Evolutionary conservation across 352 stramenopile genomes (phyloP), one percentile per base, ranked within the genome.

Genomic region (Globisporangium nunn): DNA sequence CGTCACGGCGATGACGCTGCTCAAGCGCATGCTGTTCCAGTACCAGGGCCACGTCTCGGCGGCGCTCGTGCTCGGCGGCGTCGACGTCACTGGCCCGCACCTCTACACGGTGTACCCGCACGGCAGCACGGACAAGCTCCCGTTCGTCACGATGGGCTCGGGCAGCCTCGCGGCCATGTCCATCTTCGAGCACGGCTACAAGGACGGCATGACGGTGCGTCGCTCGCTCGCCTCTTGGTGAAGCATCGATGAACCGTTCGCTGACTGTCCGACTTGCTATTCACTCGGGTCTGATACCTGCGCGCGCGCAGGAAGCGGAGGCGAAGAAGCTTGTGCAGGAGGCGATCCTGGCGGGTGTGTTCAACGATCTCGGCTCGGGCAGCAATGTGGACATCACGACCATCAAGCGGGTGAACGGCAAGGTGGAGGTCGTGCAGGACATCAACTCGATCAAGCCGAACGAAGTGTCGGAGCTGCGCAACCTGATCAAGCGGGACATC

Each of bases 121-220:
- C 77, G 97, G 97, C 68, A 90, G 79, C 61, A 99, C 96, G 44
- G 88, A 96, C 59, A 98, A 98, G 71, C 67, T 99, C 30, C 95
- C 96, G 6, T 99, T 98, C 68, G 96, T 98, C 63, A 99, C 96
- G 35, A 99, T 99, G 96, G 97, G 97, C 50, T 98, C 83, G n/a
- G 97, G 97, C 51, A 97, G 79, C 65, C 72, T 99, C n/a, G 96
- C 96, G 1, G 97, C 97, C 54, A 99, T 99, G 95, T 86, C 90
- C 29, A 87, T 99, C 31, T 98, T 99, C 60, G 96, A 99, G 75
- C 67, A 88, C 53, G 74, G 77, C 31, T 99, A 97, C 82, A 94
- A 92, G 58, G 96, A 99, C 56, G 75, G 94, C 67, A 94, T 99
- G 86, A 93, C 76, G 7, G 76, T 84, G 67, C 47, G 56, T 39